A percentile compares a stretch with the other conserved stretches of the same genome.
phyloP scores from a whole-genome alignment of 352 stramenopile genomes.

The Phytophthora fragariaefolia region DNA sequence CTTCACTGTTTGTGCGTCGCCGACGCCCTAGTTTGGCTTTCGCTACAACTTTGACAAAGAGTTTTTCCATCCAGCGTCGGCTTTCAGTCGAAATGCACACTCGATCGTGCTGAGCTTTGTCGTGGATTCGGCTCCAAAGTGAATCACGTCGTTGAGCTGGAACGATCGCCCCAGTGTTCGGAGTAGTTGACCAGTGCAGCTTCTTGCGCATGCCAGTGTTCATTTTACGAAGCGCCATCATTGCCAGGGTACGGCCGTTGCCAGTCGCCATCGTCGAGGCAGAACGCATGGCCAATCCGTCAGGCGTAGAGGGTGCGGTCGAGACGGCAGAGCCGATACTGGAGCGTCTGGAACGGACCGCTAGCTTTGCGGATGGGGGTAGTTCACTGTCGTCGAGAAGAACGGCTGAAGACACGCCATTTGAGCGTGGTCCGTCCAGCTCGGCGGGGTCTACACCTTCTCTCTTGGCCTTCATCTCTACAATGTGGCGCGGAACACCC shows the following conservation, averaged over 20 bases:
- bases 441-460: conserved; percentile 58
- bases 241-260: conserved; percentile 32
- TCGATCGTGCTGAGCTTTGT: conserved; percentile 30
- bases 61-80: conserved; percentile 69
- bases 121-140: conserved; percentile 57
- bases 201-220: conserved; percentile 76
- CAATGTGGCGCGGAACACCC: conserved; percentile 58
- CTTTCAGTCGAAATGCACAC: conserved; percentile 67
- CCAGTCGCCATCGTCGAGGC: conserved; percentile 9
- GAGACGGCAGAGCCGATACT: conserved; percentile 42
- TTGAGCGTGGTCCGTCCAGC: conserved; percentile 32
- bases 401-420: neutral
- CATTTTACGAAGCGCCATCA: conserved; percentile 54
- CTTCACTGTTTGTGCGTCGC: conserved; percentile 22
- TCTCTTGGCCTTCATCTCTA: conserved; percentile 69
- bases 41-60: conserved; percentile 69
- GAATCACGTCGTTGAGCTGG: conserved; percentile 44
- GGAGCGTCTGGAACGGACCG: conserved; percentile 45
- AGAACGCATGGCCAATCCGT: conserved; percentile 29
- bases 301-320: conserved; percentile 40
- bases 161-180: conserved; percentile 39
- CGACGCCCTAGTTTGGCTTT: conserved; percentile 31
- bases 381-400: conserved; percentile 41
- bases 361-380: conserved; percentile 4
- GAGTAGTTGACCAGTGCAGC: conserved; percentile 75